phyloP scores from a whole-genome alignment of 225 moss, liverwort and hornwort species.

The Thuidium tamariscinum region DNA sequence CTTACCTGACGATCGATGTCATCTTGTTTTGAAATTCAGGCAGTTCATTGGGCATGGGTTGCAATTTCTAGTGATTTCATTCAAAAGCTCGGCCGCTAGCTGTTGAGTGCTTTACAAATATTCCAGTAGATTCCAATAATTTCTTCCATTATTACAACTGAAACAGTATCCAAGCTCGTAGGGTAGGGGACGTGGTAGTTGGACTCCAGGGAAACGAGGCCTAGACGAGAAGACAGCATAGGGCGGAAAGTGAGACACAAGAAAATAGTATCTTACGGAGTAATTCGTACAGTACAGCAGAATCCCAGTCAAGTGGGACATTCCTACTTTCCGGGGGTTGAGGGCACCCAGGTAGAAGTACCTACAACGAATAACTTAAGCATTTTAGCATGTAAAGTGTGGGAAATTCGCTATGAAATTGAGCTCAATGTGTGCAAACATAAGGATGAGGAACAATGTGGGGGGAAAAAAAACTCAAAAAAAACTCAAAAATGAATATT shows the following conservation, averaged over 20 bases:
- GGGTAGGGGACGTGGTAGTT: neutral
- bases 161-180: neutral
- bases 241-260: neutral
- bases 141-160: neutral
- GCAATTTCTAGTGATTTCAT: too few relatives aligned
- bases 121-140: neutral
- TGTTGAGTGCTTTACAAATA: neutral
- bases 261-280: too few relatives aligned
- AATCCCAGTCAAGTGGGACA: neutral
- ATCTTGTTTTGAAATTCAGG: neutral
- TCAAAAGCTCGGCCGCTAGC: neutral
- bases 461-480: too few relatives aligned
- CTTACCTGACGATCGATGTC: neutral
- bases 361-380: too few relatives aligned
- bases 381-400: too few relatives aligned
- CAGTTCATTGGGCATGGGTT: neutral
- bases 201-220: neutral
- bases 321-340: neutral
- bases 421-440: too few relatives aligned
- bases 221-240: neutral
- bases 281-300: neutral
- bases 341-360: too few relatives aligned
- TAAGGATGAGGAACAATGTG: too few relatives aligned
- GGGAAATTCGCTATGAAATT: too few relatives aligned
- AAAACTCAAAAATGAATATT: too few relatives aligned